Base-by-base conservation (phyloP, 306 rosid genomes). In the Quercus engelmannii region DNA sequence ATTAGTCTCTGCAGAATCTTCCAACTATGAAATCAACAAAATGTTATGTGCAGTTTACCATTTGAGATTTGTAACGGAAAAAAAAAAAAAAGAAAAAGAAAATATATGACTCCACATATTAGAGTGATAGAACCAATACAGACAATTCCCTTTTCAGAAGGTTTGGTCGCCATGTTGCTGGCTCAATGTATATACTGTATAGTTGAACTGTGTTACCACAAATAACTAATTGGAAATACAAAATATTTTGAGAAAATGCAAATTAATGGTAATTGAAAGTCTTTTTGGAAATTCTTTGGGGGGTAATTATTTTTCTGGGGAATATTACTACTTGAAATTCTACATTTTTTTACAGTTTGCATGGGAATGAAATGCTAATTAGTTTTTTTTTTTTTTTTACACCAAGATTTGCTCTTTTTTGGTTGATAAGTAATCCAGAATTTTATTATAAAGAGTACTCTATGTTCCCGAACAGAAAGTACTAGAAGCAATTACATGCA, bases 1-100 rank as follows among this genome's bases (percentile, higher is more conserved):
- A n/a, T 26, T 55, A 14, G 18, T 71, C 72, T 17, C 41, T 83
- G 64, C 68, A 31, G 62, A 35, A 65, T 75, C 55, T 61, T 72
- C 18, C 70, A 65, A 68, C 75, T 54, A 17, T 73, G 80, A 79
- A 46, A 28, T 13, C 41, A 14, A 2, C 69, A 63, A 63, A 63
- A 12, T 14, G 35, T 25, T 26, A 41, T 41, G 0, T 63, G 7
- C n/a, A 14, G 28, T 63, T 14, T 63, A 1, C 19, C 19, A 26
- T 31, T 5, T 63, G 4, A 19, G 38, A 67, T 5, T 19, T 19
- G 6, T 33, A 19, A 10, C 0, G 4, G 51, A 43, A 31, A 65
- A 33, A 25, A 26, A 12, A 49, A 3, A 0, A 49, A 49, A 49
- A 12, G 12, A 1, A 11, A 12, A 49, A 49, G 15, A 38, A 38